Conservation (phyloP, 345 rosid species). For the Lumnitzera littorea region DNA sequence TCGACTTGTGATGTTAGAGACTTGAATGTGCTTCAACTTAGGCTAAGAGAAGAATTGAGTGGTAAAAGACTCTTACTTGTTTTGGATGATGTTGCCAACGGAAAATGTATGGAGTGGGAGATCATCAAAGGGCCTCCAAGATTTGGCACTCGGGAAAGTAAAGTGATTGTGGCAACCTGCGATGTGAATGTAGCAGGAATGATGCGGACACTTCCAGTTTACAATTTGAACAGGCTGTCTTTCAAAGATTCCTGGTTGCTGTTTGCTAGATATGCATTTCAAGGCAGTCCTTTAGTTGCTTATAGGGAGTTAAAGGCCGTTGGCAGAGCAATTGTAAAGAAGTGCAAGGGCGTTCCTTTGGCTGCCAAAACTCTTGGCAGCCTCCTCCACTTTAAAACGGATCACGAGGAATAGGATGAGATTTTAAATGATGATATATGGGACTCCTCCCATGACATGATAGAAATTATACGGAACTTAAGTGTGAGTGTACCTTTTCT, state of each 20-base stretch:
- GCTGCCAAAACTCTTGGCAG: slow-evolving; percentile 34
- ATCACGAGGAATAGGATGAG: slow-evolving; percentile 30
- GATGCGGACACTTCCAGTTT: slow-evolving; percentile 9
- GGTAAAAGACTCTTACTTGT: slow-evolving; percentile 20
- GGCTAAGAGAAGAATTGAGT: slow-evolving; percentile 10
- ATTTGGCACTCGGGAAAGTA: slow-evolving; percentile 15
- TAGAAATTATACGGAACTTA: slow-evolving; percentile 22
- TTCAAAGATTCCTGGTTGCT: slow-evolving; percentile 18
- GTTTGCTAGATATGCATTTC: slow-evolving; percentile 17
- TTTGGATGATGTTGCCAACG: slow-evolving; percentile 21
- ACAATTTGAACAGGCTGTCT: slow-evolving; percentile 12
- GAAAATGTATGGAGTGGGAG: slow-evolving; percentile 17
- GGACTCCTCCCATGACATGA: slow-evolving; percentile 28
- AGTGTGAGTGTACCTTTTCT: slow-evolving; percentile 7
- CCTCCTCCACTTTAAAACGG: slow-evolving; percentile 19
- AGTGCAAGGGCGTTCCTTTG: slow-evolving; percentile 35
- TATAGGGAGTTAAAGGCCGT: slow-evolving; percentile 11
- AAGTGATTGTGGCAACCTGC: slow-evolving; percentile 18
- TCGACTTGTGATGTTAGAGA: slow-evolving; percentile 1
- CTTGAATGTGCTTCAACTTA: slow-evolving; percentile 18
- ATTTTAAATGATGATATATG: slow-evolving; percentile 26
- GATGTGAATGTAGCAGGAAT: slow-evolving; percentile 15
- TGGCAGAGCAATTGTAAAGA: slow-evolving; percentile 27
- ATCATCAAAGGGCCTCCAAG: slow-evolving; percentile 9
- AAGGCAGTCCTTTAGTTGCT: not conserved